phyloP scores from a whole-genome alignment of 371 early-diverging fungal genomes.

The Mortierella sp. region DNA sequence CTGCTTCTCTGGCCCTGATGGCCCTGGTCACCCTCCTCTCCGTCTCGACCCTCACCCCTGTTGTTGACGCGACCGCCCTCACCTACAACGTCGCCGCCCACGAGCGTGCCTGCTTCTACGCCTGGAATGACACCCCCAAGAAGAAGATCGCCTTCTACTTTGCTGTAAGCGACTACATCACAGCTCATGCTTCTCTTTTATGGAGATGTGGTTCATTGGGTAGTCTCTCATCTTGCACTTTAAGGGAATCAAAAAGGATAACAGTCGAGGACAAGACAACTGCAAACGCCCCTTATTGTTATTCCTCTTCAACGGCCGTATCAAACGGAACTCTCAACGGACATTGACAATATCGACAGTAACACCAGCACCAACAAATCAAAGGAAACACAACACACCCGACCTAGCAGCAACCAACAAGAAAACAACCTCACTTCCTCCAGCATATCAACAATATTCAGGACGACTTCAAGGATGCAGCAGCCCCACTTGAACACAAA shows the following conservation, averaged over 20 bases:
- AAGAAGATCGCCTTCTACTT: conserved; percentile 96
- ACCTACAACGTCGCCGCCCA: conserved; percentile 92
- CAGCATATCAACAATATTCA: too few relatives aligned
- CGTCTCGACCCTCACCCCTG: conserved; percentile 32
- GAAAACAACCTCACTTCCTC: background rate
- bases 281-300: background rate
- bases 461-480: background rate
- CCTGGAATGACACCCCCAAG: conserved; percentile 74
- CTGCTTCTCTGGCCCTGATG: conserved; percentile 42
- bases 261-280: background rate
- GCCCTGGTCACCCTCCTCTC: conserved; percentile 49
- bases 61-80: conserved; percentile 73
- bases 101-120: conserved; percentile 89
- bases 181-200: background rate
- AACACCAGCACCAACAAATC: background rate
- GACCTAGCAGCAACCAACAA: background rate
- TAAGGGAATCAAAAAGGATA: background rate
- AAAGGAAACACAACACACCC: background rate
- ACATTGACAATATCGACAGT: background rate
- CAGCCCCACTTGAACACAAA: background rate
- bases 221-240: background rate
- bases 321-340: too few relatives aligned
- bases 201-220: conserved; percentile 55
- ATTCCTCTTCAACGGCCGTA: background rate
- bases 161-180: conserved; percentile 78